Evolutionary conservation across 257 asterid genomes (phyloP).

Genomic region (Solanum bulbocastanum): DNA sequence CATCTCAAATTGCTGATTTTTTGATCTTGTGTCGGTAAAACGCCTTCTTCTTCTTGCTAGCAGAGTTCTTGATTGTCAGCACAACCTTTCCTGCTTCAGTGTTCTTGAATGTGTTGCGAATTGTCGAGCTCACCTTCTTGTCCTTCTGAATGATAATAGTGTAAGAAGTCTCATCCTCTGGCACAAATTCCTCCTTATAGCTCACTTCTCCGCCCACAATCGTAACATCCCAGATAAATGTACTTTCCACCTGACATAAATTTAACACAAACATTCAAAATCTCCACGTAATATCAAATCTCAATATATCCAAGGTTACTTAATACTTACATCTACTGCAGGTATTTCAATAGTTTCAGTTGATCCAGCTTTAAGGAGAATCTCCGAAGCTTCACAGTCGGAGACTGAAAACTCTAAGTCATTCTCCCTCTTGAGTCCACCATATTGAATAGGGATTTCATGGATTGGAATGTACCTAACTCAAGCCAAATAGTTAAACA

Average conservation of each 20-base stretch:
- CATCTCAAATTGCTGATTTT: conserved; percentile 31
- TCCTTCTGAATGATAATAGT: conserved; percentile 60
- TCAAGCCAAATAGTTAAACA: not conserved
- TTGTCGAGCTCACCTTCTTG: conserved; percentile 42
- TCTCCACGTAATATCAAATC: not conserved
- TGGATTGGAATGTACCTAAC: conserved; percentile 62
- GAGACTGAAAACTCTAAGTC: conserved; percentile 40
- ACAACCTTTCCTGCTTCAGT: conserved; percentile 55
- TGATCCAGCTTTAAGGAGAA: conserved; percentile 53
- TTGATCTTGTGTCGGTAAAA: conserved; percentile 55
- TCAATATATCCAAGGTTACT: not conserved
- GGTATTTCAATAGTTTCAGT: conserved; percentile 55
- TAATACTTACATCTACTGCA: conserved; percentile 43
- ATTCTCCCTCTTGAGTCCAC: conserved; percentile 56
- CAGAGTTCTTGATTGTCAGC: conserved; percentile 38
- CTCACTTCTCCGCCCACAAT: conserved; percentile 67
- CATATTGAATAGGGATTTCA: conserved; percentile 61
- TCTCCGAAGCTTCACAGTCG: conserved; percentile 43
- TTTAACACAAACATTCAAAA: not conserved
- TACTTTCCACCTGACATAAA: conserved; percentile 44
- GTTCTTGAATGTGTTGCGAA: conserved; percentile 65
- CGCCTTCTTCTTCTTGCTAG: conserved; percentile 65
- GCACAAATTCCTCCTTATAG: conserved; percentile 66
- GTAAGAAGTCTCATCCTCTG: conserved; percentile 47
- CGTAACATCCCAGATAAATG: conserved; percentile 55